These are phyloP conservation scores for Simmondsia chinensis DNA, from an alignment of 148 eudicot species.

Conservation along the genomic window DNA sequence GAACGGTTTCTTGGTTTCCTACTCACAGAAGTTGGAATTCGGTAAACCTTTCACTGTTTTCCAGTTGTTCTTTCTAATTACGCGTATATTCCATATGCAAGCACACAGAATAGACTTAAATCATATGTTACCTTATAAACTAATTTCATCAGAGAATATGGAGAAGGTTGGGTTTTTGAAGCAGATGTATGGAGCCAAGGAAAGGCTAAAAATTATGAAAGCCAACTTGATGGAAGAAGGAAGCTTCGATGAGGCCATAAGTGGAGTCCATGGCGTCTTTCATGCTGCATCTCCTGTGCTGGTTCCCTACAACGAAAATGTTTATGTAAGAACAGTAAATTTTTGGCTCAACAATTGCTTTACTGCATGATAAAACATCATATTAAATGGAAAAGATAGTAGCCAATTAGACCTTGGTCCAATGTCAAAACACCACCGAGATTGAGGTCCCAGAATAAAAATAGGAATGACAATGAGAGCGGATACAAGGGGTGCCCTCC, in stretches of 20 bases:
- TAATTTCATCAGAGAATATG: constrained; percentile 37
- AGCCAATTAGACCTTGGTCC: too few species aligned
- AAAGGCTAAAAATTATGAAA: constrained; percentile 68
- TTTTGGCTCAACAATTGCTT: background rate
- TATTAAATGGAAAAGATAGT: background rate
- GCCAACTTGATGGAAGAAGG: constrained; percentile 81
- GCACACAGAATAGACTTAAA: too few species aligned
- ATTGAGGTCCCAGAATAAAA: too few species aligned
- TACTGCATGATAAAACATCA: background rate
- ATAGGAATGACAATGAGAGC: too few species aligned
- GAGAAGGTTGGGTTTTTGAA: constrained; percentile 64
- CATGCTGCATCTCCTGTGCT: constrained; percentile 89
- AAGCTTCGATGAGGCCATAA: constrained; percentile 67
- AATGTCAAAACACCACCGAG: too few species aligned
- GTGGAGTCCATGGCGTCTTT: constrained; percentile 86
- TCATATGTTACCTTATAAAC: background rate
- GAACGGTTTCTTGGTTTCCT: too few species aligned
- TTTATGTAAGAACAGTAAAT: constrained; percentile 36
- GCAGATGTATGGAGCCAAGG: constrained; percentile 78
- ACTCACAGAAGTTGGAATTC: too few species aligned
- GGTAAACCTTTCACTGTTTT: too few species aligned
- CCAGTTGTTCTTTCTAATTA: background rate
- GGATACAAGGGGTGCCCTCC: too few species aligned
- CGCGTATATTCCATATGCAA: too few species aligned
- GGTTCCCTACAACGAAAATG: constrained; percentile 49